Evolutionary conservation across 164 flowering plant genomes (phyloP).

Genomic region (Dillenia turbinata): DNA sequence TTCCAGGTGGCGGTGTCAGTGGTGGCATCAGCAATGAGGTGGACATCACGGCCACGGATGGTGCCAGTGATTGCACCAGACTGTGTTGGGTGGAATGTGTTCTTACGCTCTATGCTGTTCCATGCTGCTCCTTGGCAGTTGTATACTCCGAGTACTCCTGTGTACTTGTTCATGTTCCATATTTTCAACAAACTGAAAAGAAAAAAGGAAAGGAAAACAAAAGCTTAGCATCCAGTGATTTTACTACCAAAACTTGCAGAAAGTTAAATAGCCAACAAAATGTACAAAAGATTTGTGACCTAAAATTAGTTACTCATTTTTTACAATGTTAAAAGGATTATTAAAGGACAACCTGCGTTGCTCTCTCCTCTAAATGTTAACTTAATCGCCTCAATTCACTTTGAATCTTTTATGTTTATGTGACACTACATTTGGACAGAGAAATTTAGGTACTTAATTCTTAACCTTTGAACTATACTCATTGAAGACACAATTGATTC

Average conservation of each 20-base stretch:
- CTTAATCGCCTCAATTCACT: too few relatives aligned
- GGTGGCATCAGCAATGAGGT: constrained; percentile 57
- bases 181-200: constrained; percentile 76
- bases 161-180: constrained; percentile 98
- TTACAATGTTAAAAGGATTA: too few relatives aligned
- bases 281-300: not conserved
- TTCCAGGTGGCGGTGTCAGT: constrained; percentile 40
- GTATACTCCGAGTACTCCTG: constrained; percentile 83
- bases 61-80: constrained; percentile 47
- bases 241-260: too few relatives aligned
- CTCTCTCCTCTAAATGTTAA: too few relatives aligned
- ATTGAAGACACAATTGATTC: too few relatives aligned
- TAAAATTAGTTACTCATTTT: not conserved
- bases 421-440: too few relatives aligned
- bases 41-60: constrained; percentile 63
- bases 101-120: constrained; percentile 63
- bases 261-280: too few relatives aligned
- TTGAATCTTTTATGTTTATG: too few relatives aligned
- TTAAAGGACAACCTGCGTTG: too few relatives aligned
- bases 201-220: not conserved
- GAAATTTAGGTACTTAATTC: too few relatives aligned
- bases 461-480: too few relatives aligned
- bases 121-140: constrained; percentile 99
- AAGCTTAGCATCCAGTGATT: too few relatives aligned
- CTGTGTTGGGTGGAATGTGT: constrained; percentile 54